Percentiles rank a stretch among this genome's conserved stretches.
These are phyloP conservation scores for Rhodotorula sp. DNA, from an alignment of 1,284 basidiomycete genomes.

Conservation along the genomic window DNA sequence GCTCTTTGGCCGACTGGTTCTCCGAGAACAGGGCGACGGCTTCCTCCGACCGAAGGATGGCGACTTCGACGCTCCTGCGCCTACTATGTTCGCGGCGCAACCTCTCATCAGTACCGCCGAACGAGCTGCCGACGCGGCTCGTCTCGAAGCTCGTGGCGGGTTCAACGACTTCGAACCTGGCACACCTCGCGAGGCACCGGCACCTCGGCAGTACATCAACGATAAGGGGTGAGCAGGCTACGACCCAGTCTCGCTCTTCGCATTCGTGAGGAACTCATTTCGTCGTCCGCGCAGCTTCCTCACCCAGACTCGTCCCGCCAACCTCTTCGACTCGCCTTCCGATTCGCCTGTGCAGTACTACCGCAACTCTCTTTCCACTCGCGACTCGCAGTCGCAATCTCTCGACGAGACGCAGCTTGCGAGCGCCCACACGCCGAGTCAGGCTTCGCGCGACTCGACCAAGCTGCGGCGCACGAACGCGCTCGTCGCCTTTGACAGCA, in stretches of 20 bases:
- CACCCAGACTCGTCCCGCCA: constrained; percentile 39
- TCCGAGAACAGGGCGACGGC: constrained; percentile 16
- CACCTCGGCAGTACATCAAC: constrained; percentile 40
- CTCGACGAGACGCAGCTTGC: constrained; percentile 31
- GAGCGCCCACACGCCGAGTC: constrained; percentile 30
- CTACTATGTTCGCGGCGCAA: constrained; percentile 23
- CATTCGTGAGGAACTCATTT: not conserved
- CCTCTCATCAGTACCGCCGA: constrained; percentile 31
- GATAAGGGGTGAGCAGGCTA: constrained; percentile 26
- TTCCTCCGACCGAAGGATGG: constrained; percentile 22
- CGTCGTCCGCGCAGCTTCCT: constrained; percentile 13
- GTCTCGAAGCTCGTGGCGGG: constrained; percentile 23
- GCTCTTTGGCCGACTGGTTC: not conserved
- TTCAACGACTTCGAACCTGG: constrained; percentile 21
- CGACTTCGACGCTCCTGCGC: constrained; percentile 1
- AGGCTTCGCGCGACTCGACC: constrained; percentile 9
- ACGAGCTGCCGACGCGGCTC: constrained; percentile 27
- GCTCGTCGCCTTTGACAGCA: constrained; percentile 3
- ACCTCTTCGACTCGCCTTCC: constrained; percentile 32
- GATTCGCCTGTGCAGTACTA: constrained; percentile 18
- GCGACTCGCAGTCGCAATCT: constrained; percentile 24
- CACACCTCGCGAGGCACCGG: constrained; percentile 26
- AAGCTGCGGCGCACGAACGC: constrained; percentile 23
- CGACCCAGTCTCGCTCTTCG: no score
- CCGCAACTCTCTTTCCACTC: constrained; percentile 17